phyloP scores from a whole-genome alignment of 163 green algal genomes.

The Scenedesmus sp. region DNA sequence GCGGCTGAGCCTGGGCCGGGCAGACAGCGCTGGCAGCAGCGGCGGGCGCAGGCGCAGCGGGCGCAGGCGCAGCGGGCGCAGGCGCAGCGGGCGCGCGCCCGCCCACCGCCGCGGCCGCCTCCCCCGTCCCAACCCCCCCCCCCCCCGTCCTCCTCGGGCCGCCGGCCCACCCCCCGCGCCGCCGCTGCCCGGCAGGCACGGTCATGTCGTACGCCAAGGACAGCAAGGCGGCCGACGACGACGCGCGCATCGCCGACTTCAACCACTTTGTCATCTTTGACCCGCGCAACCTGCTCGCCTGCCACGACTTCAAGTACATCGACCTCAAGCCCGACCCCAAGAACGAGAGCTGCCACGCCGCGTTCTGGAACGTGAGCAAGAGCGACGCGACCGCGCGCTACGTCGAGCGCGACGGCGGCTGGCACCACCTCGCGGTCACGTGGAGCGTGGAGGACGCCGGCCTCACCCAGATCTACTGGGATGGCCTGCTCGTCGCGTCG shows the following conservation, averaged over 20 bases:
- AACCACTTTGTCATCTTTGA: conserved; percentile 93
- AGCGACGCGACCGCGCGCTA: conserved; percentile 46
- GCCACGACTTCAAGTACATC: conserved; percentile 70
- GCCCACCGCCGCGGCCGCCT: neutral
- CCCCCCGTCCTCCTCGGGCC: no score
- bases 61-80: neutral
- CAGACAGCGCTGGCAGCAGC: neutral
- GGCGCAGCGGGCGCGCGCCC: neutral
- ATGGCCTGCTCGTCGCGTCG: conserved; percentile 73
- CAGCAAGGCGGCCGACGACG: conserved; percentile 58
- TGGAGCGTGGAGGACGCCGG: conserved; percentile 74
- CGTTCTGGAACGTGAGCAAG: conserved; percentile 27
- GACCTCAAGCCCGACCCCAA: conserved; percentile 65
- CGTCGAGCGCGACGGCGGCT: conserved; percentile 69
- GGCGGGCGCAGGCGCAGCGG: neutral
- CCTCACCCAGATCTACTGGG: conserved; percentile 82
- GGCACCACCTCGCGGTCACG: conserved; percentile 89
- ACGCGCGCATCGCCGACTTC: conserved; percentile 64
- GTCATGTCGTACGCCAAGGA: conserved; percentile 85
- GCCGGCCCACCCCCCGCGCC: no score
- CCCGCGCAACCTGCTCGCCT: conserved; percentile 73
- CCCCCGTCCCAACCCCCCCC: no score
- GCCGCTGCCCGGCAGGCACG: conserved; percentile 60
- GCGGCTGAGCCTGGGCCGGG: no score
- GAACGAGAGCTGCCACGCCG: conserved; percentile 64